Evolutionary conservation across 805 yeast genomes (phyloP).

Genomic region (Starmera dryadoides): DNA sequence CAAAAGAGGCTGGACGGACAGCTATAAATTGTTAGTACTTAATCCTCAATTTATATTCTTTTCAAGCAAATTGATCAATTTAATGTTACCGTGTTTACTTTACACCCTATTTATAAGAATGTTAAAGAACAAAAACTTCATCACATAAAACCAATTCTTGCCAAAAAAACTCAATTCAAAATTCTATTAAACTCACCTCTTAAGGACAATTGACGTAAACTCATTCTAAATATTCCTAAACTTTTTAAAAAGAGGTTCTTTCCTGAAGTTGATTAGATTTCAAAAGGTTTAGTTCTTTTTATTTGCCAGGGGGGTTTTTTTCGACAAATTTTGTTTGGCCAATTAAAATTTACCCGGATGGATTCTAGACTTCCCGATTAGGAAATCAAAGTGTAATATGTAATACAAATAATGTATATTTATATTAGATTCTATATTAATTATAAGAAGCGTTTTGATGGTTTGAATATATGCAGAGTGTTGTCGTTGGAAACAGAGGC

Average conservation of each 20-base stretch:
- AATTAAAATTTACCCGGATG: background rate
- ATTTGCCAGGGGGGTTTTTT: background rate
- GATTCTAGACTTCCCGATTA: constrained; percentile 1
- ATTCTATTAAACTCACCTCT: constrained; percentile 16
- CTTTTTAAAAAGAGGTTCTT: background rate
- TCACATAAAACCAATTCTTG: no score
- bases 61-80: no score
- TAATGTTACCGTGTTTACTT: no score
- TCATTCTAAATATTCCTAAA: constrained; percentile 5
- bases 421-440: no score
- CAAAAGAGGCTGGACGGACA: constrained; percentile 18
- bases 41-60: no score
- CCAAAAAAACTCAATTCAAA: no score
- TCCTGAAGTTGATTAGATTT: background rate
- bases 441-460: constrained; percentile 25
- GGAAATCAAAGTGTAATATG: background rate
- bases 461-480: constrained; percentile 82
- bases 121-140: no score
- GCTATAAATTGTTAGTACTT: constrained; percentile 5
- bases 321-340: constrained; percentile 4
- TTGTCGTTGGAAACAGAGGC: constrained; percentile 82
- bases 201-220: constrained; percentile 22
- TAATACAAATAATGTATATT: background rate
- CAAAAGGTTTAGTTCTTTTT: background rate
- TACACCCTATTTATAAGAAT: no score